Base-by-base conservation (phyloP, 2,329 filamentous ascomycete genomes). In the Endocalyx cinctus region DNA sequence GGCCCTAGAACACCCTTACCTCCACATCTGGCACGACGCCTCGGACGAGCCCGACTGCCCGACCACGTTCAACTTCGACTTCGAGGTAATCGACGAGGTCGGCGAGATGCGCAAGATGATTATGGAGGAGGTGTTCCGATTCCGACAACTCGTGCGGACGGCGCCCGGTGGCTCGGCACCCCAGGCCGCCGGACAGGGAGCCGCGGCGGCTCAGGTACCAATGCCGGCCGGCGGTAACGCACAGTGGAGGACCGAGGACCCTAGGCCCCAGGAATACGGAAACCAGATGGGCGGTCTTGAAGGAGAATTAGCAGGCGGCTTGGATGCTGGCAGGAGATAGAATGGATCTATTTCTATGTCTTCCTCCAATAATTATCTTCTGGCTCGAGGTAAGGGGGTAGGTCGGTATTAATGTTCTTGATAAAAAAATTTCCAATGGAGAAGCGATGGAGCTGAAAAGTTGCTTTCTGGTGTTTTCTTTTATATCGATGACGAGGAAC, bases 1-100 rank as follows among this genome's bases (percentile, higher is more conserved):
- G 55, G 92, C 92, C 13, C 81, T 98, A 37, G 89, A 97, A 69
- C 92, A 98, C 70, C 84, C 84, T 20, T 98, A 98, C 66, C 76
- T 98, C 35, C 79, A 90, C 56, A 96, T 98, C 67, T 97, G 92
- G 92, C 92, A 98, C 68, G 92, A 98, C 52, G 86, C 89, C 33
- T 89, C 85, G 4, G 92, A 98, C 64, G 92, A 98, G 69, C 92
- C 92, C 14, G 78, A 82, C 45, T 97, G 90, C 68, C 89, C 89
- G 0, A 86, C 84, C 12, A 89, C 87, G 13, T 98, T 98, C 66
- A 89, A 98, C 70, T 98, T 98, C 69, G 84, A 90, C 59, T 98
- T 98, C 55, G 92, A 98, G 62, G 82, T 95, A n/a, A 79, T 96
- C 25, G 90, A 98, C 33, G 92, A 97, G 27, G 88, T 98, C 14